Conservation (phyloP, 2,329 filamentous ascomycete species). For the Fonsecaea nubica region DNA sequence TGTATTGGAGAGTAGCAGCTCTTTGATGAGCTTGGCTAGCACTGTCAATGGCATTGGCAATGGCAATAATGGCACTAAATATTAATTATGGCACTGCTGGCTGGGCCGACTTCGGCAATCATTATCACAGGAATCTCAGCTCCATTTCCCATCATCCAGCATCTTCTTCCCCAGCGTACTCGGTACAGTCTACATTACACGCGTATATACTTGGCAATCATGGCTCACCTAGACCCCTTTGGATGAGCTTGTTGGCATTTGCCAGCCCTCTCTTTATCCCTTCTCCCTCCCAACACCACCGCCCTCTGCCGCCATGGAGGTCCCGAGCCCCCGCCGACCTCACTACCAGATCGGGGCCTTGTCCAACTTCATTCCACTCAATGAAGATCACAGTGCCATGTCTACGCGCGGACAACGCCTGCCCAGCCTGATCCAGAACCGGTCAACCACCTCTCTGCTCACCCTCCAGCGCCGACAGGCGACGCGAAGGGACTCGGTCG, state of each 20-base stretch:
- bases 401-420: conserved; percentile 51
- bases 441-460: conserved; percentile 38
- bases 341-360: conserved; percentile 37
- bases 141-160: background rate
- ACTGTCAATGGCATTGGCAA: too few relatives aligned
- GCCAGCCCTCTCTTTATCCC: background rate
- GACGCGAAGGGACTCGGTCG: conserved; percentile 29
- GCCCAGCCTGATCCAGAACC: conserved; percentile 43
- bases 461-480: conserved; percentile 25
- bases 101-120: too few relatives aligned
- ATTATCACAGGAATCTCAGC: too few relatives aligned
- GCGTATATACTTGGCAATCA: conserved; percentile 3
- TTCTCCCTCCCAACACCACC: background rate
- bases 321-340: conserved; percentile 26
- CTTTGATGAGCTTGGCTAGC: too few relatives aligned
- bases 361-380: conserved; percentile 42
- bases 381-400: conserved; percentile 47
- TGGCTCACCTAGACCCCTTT: background rate
- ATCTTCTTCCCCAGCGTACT: background rate
- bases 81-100: too few relatives aligned
- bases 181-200: background rate
- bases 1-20: too few relatives aligned
- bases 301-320: conserved; percentile 16
- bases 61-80: too few relatives aligned
- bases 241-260: conserved; percentile 7